These are phyloP conservation scores for Fusarium sp. DNA, from an alignment of 2,329 filamentous ascomycete species.

Conservation along the genomic window DNA sequence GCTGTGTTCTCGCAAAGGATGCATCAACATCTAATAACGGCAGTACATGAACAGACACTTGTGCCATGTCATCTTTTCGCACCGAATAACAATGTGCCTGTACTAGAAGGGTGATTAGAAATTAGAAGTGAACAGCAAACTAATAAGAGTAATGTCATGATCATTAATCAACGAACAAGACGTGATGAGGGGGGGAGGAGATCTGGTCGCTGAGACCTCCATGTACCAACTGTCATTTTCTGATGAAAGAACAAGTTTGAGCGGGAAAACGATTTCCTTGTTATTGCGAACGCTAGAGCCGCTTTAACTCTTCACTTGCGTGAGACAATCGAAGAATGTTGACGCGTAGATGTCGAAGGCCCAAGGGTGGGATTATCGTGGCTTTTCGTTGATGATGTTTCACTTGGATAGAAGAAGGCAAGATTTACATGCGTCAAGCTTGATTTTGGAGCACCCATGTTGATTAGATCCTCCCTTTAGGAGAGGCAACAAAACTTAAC, in stretches of 20 bases:
- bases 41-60: background rate
- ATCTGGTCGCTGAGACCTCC: background rate
- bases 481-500: background rate
- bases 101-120: background rate
- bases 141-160: background rate
- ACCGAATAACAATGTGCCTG: background rate
- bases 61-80: background rate
- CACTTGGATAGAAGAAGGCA: conserved; percentile 9
- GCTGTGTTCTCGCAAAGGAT: background rate
- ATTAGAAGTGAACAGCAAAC: background rate
- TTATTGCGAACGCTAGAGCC: background rate
- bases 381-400: conserved; percentile 1
- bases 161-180: background rate
- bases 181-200: too few species aligned
- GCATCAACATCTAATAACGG: background rate
- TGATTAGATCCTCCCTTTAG: background rate
- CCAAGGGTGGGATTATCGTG: background rate
- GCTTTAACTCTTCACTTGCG: background rate
- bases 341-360: conserved; percentile 10
- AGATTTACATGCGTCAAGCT: conserved; percentile 8
- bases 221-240: background rate
- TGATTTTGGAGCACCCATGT: conserved; percentile 5
- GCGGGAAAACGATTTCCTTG: background rate
- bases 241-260: background rate
- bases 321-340: background rate